Percentiles rank a stretch among this genome's conserved stretches.
Evolutionary conservation across 1,284 basidiomycete genomes (phyloP).

Genomic region (Mycena sp.): DNA sequence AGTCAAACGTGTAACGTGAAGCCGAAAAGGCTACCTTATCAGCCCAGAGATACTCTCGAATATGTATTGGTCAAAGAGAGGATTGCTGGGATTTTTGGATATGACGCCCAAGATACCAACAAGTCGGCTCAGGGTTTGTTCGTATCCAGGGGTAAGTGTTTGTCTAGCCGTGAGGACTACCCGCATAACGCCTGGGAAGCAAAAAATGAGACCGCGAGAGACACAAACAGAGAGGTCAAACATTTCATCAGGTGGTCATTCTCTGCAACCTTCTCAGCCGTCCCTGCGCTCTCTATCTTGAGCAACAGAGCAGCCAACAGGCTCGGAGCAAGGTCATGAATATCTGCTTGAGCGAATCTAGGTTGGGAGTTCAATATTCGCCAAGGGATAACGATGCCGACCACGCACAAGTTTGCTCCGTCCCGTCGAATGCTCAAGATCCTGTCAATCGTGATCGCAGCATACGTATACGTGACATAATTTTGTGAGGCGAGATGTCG

Average conservation of each 20-base stretch:
- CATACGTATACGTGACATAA: conserved; percentile 90
- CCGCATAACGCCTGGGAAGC: conserved; percentile 83
- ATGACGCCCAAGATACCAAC: conserved; percentile 88
- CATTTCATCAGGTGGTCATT: conserved; percentile 99
- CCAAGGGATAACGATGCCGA: neutral
- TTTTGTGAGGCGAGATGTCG: conserved; percentile 85
- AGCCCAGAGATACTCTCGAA: conserved; percentile 96
- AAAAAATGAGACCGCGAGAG: neutral
- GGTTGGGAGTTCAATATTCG: neutral
- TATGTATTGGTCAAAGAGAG: conserved; percentile 96
- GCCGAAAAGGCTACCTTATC: conserved; percentile 66
- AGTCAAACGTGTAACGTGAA: conserved; percentile 3
- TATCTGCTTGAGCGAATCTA: conserved; percentile 89
- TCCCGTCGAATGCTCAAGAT: conserved; percentile 89
- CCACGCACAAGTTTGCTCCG: conserved; percentile 70
- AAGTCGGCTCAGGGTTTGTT: conserved; percentile 78
- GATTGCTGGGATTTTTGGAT: conserved; percentile 96
- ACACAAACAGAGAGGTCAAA: conserved; percentile 39
- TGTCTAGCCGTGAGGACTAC: conserved; percentile 91
- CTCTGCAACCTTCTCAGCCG: conserved; percentile 95
- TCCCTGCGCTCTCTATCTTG: conserved; percentile 85
- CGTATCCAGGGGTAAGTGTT: conserved; percentile 75
- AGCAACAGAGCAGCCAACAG: conserved; percentile 83
- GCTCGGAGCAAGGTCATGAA: conserved; percentile 82
- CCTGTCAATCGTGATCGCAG: conserved; percentile 90